Evolutionary conservation across 345 rosid genomes (phyloP).

Genomic region (Lumnitzera racemosa): DNA sequence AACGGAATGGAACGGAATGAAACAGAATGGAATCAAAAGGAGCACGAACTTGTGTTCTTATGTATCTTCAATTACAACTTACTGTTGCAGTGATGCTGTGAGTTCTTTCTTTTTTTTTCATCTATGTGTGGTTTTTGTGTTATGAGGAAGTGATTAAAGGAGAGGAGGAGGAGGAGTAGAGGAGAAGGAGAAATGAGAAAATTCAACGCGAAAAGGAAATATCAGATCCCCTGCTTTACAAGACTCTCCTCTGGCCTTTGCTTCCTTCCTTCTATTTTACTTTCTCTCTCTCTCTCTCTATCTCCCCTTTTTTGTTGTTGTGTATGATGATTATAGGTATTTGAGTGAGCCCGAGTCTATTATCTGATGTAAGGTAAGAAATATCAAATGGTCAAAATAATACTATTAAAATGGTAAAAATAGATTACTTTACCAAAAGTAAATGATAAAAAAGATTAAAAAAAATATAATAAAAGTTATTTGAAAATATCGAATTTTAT

Average conservation of each 20-base stretch:
- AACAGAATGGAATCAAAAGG: background rate
- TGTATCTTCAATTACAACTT: too few relatives aligned
- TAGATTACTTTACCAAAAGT: too few relatives aligned
- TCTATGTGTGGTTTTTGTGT: background rate
- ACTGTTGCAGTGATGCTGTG: too few relatives aligned
- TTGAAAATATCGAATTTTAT: too few relatives aligned
- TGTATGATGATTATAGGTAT: background rate
- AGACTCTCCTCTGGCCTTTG: background rate
- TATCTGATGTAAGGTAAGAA: background rate
- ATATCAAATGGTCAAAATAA: too few relatives aligned
- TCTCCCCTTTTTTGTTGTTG: background rate
- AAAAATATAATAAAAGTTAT: too few relatives aligned
- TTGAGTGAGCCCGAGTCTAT: background rate
- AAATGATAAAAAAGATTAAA: too few relatives aligned
- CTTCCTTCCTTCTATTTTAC: background rate
- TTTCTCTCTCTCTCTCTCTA: background rate
- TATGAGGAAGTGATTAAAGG: background rate
- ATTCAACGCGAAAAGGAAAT: slow-evolving; percentile 39
- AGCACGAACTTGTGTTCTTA: too few relatives aligned
- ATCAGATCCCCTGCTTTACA: slow-evolving; percentile 33
- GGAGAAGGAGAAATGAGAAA: slow-evolving; percentile 17
- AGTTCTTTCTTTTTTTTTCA: too few relatives aligned
- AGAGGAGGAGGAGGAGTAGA: slow-evolving; percentile 11
- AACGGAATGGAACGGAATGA: background rate
- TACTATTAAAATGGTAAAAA: too few relatives aligned